Evolutionary conservation across 2,329 filamentous ascomycete species (phyloP), one percentile per base, ranked within the genome.

Genomic region (Niveomyces coronatus): DNA sequence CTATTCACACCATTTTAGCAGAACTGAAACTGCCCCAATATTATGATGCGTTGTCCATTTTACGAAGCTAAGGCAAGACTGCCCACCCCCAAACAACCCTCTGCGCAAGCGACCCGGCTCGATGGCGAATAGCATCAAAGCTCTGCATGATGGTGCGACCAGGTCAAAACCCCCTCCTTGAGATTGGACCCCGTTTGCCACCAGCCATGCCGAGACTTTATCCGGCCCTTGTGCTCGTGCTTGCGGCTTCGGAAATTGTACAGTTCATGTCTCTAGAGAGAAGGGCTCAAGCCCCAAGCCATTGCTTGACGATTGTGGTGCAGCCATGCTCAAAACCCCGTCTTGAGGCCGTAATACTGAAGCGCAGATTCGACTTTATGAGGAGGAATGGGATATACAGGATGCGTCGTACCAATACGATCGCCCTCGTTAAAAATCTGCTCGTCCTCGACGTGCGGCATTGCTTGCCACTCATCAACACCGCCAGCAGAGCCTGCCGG

Each of bases 361-460:
- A 74, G 72, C 47, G 81, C 77, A 23, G 67, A 67, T 49, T 80
- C 72, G 38, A 80, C 82, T 37, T 71, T 71, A 44, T 74, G 68
- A 58, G 82, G 77, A 4, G 87, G 84, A 47, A 95, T 80, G 45
- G 85, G 82, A 61, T 85, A 95, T 18, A 95, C 73, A 3, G 89
- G 89, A 60, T 95, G 86, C 27, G 85, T 71, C 13, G 81, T 66
- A 36, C 64, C 66, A 36, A 94, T 69, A 28, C 76, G 65, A 62
- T 94, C 85, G 41, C 68, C 63, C 49, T 82, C 72, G 43, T 85
- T 78, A 60, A 84, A 85, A 35, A 83, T 69, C 48, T 77, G 76
- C 44, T 65, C 65, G 32, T 70, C 71, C 38, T 69, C 65, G 36
- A 67, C 63, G 45, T 69, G 67, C 18, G 70, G 67, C 48, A 63